phyloP scores from a whole-genome alignment of 345 rosid species.

The Iberis pinnata region DNA sequence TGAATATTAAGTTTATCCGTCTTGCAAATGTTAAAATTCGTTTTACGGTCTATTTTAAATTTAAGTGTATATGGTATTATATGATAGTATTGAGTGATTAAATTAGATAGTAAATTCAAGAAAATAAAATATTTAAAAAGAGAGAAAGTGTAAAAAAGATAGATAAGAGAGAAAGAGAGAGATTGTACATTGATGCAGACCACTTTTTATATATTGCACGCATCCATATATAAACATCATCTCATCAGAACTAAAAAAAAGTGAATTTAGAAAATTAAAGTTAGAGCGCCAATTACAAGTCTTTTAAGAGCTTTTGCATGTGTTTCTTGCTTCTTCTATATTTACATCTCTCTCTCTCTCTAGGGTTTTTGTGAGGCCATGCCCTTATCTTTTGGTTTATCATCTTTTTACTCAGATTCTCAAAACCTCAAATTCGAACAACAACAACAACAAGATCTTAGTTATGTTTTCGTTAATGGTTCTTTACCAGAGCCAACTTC shows the following conservation, averaged over 20 bases:
- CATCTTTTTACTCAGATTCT: slow-evolving; percentile 34
- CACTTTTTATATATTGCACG: slow-evolving; percentile 58
- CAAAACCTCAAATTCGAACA: background rate
- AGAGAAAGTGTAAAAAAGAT: slow-evolving; percentile 5
- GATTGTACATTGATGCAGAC: slow-evolving; percentile 23
- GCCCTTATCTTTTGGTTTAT: slow-evolving; percentile 75
- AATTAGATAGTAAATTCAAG: background rate
- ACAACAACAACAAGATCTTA: slow-evolving; percentile 23
- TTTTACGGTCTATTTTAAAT: no score
- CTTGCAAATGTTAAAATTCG: no score
- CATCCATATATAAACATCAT: slow-evolving; percentile 43
- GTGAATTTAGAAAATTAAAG: slow-evolving; percentile 1
- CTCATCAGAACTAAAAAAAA: background rate
- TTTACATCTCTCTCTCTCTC: slow-evolving; percentile 24
- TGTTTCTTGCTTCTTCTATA: slow-evolving; percentile 30
- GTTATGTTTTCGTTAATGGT: slow-evolving; percentile 41
- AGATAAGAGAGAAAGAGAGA: slow-evolving; percentile 17
- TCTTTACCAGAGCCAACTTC: slow-evolving; percentile 52
- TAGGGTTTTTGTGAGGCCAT: slow-evolving; percentile 44
- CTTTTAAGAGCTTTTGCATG: slow-evolving; percentile 34
- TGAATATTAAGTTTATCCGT: no score
- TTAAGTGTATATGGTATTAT: no score
- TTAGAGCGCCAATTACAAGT: slow-evolving; percentile 32
- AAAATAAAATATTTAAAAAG: background rate
- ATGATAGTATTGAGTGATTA: no score